phyloP scores from a whole-genome alignment of 129 eudicot genomes.

The Chrysanthemum seticuspe region DNA sequence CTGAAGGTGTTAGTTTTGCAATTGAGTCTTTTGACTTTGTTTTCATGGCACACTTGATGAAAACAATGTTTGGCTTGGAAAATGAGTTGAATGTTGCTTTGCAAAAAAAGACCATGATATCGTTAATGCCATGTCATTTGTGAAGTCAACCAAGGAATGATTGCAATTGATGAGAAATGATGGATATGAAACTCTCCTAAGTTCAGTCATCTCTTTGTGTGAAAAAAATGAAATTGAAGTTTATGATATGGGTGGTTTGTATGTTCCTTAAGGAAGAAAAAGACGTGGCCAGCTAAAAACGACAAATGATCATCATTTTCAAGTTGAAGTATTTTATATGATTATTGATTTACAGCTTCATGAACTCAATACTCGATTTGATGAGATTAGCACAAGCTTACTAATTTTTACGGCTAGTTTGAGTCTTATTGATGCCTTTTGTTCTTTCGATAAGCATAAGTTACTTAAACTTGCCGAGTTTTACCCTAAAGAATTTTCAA shows the following conservation, averaged over 20 bases:
- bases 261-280: conserved; percentile 4
- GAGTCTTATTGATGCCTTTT: background rate
- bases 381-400: background rate
- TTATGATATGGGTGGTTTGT: background rate
- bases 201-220: background rate
- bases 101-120: background rate
- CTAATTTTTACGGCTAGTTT: conserved; percentile 2
- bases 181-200: conserved; percentile 9
- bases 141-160: background rate
- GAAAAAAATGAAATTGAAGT: background rate
- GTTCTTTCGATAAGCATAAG: background rate
- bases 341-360: background rate
- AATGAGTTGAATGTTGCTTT: background rate
- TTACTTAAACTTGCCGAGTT: no score
- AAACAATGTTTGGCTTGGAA: background rate
- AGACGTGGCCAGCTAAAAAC: background rate
- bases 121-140: background rate
- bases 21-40: background rate
- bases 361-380: background rate
- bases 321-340: background rate
- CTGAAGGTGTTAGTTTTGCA: background rate
- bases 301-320: background rate
- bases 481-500: no score
- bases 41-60: conserved; percentile 8
- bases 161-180: background rate